Base-by-base conservation (phyloP, 2,329 filamentous ascomycete species). In the Pseudofabraea citricarpa region DNA sequence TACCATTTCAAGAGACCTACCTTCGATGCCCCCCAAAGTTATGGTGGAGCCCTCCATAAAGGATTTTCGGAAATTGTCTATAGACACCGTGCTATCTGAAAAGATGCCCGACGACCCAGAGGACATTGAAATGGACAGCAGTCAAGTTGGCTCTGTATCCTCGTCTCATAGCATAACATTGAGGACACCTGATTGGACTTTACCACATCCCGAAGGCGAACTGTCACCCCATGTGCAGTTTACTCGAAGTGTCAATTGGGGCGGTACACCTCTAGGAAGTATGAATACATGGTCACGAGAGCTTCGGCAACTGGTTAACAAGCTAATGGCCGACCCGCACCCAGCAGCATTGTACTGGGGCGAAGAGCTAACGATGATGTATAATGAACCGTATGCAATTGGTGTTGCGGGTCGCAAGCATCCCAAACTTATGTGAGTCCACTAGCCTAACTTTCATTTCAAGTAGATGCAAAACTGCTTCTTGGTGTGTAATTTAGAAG, bases 281-380 rank as follows among this genome's bases (percentile, higher is more conserved):
- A 87, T 91, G 29, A 81, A 85, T 48, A 64, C 75, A 10, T 84
- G 88, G 53, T 66, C 90, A 35, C 75, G 85, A 35, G 84, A 89
- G 51, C 68, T 93, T 40, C 75, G 87, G 36, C 78, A 81, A 51
- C 84, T 90, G 77, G 82, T 84, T 33, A 90, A 90, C 59, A 64
- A 91, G 32, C 77, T 93, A 53, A 89, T 93, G 85, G 83, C 77
- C 16, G 85, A 79, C 48, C 84, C 85, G 6, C 80, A 88, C 55
- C 82, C 84, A 1, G 79, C 81, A 8, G 81, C 83, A 6, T 75
- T 90, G 69, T 90, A 90, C 60, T 90, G 86, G 86, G 85, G 86
- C 0, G 72, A 75, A 1, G 38, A 88, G 26, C 68, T 79, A 20
- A 77, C 82, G 8, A 74, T 79, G 6, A 79, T 87, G 16, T 87